Evolutionary conservation across 192 early-diverging fungal genomes (phyloP).

Genomic region (Coemansia sp.): DNA sequence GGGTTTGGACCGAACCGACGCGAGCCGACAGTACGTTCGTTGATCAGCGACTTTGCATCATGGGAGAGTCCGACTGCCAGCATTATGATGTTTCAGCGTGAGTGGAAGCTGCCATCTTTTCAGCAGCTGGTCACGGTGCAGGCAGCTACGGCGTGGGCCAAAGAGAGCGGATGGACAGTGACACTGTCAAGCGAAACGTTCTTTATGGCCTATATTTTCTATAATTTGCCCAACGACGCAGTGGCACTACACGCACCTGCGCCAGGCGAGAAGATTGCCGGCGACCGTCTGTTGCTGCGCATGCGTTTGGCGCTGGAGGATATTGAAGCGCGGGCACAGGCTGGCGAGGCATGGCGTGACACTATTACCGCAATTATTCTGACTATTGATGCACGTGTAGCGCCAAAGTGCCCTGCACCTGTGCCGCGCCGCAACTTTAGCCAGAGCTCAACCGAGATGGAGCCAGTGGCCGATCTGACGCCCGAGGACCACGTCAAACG

Average conservation of each 20-base stretch:
- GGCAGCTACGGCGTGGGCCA: conserved; percentile 45
- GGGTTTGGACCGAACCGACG: conserved; percentile 35
- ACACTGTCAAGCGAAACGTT: conserved; percentile 53
- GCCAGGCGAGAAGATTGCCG: conserved; percentile 34
- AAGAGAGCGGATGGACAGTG: conserved; percentile 47
- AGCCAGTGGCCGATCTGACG: conserved; percentile 14
- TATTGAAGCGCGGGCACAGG: conserved; percentile 35
- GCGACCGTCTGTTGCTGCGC: conserved; percentile 53
- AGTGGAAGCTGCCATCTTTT: conserved; percentile 57
- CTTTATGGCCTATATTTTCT: conserved; percentile 52
- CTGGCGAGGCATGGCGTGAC: conserved; percentile 52
- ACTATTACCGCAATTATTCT: conserved; percentile 51
- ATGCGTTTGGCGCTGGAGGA: conserved; percentile 56
- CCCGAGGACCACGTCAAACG: conserved; percentile 49
- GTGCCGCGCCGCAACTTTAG: conserved; percentile 40
- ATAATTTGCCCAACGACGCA: conserved; percentile 43
- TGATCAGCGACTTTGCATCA: conserved; percentile 51
- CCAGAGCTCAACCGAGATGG: conserved; percentile 23
- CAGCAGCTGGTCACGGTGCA: conserved; percentile 50
- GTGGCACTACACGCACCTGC: conserved; percentile 20
- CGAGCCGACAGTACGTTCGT: conserved; percentile 40
- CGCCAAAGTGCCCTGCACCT: conserved; percentile 27
- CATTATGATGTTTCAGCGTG: conserved; percentile 57
- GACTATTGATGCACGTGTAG: conserved; percentile 49
- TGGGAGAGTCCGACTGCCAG: conserved; percentile 55